Evolutionary conservation across 2,329 filamentous ascomycete genomes (phyloP), one percentile per base, ranked within the genome.

Genomic region (Cercospora berteroae): DNA sequence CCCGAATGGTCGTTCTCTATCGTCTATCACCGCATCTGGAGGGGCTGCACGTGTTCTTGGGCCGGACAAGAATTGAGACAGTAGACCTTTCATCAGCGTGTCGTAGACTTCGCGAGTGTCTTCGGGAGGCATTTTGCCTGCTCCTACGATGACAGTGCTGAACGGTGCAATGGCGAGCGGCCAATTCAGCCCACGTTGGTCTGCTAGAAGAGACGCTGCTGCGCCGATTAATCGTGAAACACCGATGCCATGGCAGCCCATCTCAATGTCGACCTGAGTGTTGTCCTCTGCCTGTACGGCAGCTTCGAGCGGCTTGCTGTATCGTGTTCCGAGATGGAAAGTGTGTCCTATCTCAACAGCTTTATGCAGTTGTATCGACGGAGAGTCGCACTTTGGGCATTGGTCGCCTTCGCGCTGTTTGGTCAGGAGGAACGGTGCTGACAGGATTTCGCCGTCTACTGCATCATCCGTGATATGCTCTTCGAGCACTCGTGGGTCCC

Each of bases 181-280:
- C 95, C 95, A 99, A 74, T 92, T 93, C 7, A 98, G 83, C 0
- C 93, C 95, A 75, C 82, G 86, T 2, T 84, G 76, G 72, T 96
- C 92, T 0, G 88, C 85, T 9, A 93, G 83, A 44, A 90, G 86
- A 70, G 94, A 90, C 1, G 94, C 94, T 0, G 95, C 88, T 1
- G 95, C 93, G 8, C 90, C 93, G 69, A 99, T 89, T 73, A 99
- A 89, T 55, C 95, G 90, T 5, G 93, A 96, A 18, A 99, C 88
- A 1, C 95, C 95, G 69, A 99, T 96, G 0, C 95, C 95, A 76
- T 97, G 93, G 77, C 95, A 99, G 64, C 95, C 95, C 95, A 99
- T 99, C 71, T 96, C 88, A 75, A 97, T 85, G 0, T 88, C 83
- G 0, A 88, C 83, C 8, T 78, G 77, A 16, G 79, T 71, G 31